Evolutionary conservation across 202 grass and related monocot genomes (phyloP).

Genomic region (Hordeum pubiflorum): DNA sequence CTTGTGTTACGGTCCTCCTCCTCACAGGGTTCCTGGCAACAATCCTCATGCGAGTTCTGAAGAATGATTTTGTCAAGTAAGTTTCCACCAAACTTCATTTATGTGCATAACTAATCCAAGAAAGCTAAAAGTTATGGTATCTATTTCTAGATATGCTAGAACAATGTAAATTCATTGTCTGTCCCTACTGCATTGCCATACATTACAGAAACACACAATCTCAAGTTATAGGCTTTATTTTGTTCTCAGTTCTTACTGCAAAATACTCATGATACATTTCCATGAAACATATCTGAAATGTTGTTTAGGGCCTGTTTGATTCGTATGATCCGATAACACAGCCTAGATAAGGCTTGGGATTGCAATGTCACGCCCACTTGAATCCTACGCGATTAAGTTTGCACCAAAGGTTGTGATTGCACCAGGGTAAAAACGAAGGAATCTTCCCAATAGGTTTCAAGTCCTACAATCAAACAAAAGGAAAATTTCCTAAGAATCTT

Average conservation of each 20-base stretch:
- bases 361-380: not conserved
- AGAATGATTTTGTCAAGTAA: conserved; percentile 99
- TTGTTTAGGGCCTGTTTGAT: not conserved
- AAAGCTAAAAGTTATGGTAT: not conserved
- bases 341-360: not conserved
- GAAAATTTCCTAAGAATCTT: not conserved
- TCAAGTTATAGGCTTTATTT: not conserved
- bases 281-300: not conserved
- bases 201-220: not conserved
- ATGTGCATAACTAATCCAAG: not conserved
- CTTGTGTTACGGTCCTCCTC: conserved; percentile 88
- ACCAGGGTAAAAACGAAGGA: not conserved
- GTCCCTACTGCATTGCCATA: not conserved
- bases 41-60: conserved; percentile 94
- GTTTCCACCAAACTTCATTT: conserved; percentile 8
- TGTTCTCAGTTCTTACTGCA: not conserved
- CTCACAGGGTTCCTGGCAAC: conserved; percentile 93
- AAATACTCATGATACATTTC: not conserved
- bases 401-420: not conserved
- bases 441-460: not conserved
- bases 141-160: not conserved
- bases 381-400: not conserved
- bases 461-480: not conserved
- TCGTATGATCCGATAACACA: not conserved
- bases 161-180: not conserved